Percentiles rank a stretch among this genome's conserved stretches.
Evolutionary conservation across 116 monocot genomes (phyloP).

Genomic region (Papilionanthe hybrid): DNA sequence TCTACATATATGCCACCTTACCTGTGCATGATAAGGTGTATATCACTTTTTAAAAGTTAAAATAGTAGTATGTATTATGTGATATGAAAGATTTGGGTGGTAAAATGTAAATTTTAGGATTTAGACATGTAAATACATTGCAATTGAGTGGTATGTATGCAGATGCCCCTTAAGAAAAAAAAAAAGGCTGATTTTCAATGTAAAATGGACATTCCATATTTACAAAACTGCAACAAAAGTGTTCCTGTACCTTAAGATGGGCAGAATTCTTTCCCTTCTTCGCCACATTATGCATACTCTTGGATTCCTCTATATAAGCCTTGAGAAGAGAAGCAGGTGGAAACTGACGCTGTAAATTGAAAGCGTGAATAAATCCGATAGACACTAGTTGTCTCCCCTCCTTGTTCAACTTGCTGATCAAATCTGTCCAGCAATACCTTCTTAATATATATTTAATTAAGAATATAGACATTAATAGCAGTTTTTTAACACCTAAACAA

Average conservation of each 20-base stretch:
- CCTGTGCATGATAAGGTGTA: too few species aligned
- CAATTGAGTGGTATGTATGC: too few species aligned
- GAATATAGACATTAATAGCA: too few species aligned
- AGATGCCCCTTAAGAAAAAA: neutral
- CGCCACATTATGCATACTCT: constrained; percentile 29
- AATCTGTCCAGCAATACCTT: constrained; percentile 46
- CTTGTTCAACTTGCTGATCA: constrained; percentile 46
- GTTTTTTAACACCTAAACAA: too few species aligned
- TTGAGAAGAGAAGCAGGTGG: constrained; percentile 49
- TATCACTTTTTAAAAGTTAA: too few species aligned
- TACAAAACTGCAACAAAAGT: neutral
- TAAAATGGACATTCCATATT: neutral
- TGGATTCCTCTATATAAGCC: constrained; percentile 34
- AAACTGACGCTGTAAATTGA: constrained; percentile 46
- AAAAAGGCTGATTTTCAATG: constrained; percentile 1
- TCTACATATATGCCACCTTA: too few species aligned
- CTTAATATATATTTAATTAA: neutral
- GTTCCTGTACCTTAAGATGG: constrained; percentile 31
- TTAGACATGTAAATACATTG: too few species aligned
- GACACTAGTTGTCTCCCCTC: constrained; percentile 55
- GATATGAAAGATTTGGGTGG: too few species aligned
- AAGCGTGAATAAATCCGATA: constrained; percentile 43
- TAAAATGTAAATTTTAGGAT: too few species aligned
- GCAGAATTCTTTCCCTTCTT: constrained; percentile 36
- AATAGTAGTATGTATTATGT: too few species aligned